Conservation (phyloP, 345 rosid genomes). For the Orychophragmus violaceus region DNA sequence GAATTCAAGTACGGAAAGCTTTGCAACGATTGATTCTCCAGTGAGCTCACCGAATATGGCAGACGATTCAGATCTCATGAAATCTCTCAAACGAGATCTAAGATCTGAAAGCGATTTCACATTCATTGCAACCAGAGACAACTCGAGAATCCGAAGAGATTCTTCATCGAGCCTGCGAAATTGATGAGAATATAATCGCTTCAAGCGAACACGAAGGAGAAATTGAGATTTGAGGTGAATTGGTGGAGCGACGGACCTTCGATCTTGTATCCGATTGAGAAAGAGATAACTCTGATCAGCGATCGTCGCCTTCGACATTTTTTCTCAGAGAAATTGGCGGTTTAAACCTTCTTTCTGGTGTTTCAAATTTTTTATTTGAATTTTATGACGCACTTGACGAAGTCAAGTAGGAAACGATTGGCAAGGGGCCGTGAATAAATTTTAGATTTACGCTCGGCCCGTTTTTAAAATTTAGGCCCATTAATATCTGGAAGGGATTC, state of each 20-base stretch:
- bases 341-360: background rate
- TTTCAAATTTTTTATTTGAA: no score
- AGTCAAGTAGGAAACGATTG: background rate
- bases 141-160: no score
- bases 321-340: conserved; percentile 25
- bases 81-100: conserved; percentile 39
- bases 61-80: conserved; percentile 47
- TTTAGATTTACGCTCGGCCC: background rate
- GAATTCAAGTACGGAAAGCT: conserved; percentile 64
- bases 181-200: background rate
- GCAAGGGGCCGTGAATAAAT: background rate
- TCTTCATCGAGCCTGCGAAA: conserved; percentile 52
- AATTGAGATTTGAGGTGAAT: background rate
- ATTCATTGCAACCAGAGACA: conserved; percentile 47
- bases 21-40: conserved; percentile 38
- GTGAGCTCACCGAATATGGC: conserved; percentile 34
- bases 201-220: background rate
- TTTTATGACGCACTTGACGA: background rate
- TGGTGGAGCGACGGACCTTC: conserved; percentile 35
- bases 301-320: conserved; percentile 22
- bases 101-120: conserved; percentile 37
- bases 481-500: background rate
- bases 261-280: conserved; percentile 37
- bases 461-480: background rate
- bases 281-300: conserved; percentile 38